Conservation (phyloP, 148 eudicot genomes). For the Dianthus caryophyllus region DNA sequence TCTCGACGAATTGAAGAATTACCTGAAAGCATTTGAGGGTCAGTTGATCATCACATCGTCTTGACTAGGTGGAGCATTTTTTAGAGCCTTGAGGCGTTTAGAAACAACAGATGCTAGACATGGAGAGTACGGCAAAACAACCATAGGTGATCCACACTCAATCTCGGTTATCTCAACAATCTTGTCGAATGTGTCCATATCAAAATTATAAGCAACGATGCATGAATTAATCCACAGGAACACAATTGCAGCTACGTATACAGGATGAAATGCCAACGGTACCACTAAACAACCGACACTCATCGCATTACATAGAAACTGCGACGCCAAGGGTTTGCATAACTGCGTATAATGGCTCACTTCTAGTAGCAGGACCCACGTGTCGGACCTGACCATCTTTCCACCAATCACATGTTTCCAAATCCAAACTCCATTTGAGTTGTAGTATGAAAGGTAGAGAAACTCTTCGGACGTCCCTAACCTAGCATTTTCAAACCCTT, state of each 20-base stretch:
- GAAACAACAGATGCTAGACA: background rate
- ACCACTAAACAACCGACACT: background rate
- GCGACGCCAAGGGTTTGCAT: slow-evolving; percentile 1
- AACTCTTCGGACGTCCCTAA: slow-evolving; percentile 1
- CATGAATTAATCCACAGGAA: background rate
- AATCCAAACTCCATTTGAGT: slow-evolving; percentile 11
- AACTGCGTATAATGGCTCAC: background rate
- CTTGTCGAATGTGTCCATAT: background rate
- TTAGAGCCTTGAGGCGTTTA: background rate
- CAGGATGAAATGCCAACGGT: slow-evolving; percentile 10
- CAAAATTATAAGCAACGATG: slow-evolving; percentile 4
- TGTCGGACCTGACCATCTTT: background rate
- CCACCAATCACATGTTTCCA: slow-evolving; percentile 17
- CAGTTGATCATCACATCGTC: too few species aligned
- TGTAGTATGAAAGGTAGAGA: slow-evolving; percentile 4
- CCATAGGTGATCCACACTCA: background rate
- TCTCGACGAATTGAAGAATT: too few species aligned
- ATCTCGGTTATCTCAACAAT: background rate
- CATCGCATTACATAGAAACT: background rate
- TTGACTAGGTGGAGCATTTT: too few species aligned
- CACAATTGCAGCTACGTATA: background rate
- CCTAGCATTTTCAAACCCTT: slow-evolving; percentile 6
- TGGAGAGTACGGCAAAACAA: slow-evolving; percentile 4
- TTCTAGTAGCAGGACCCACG: slow-evolving; percentile 10
- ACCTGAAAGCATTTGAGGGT: too few species aligned